phyloP scores from a whole-genome alignment of 768 basidiomycete species.

The Lactarius quietus region DNA sequence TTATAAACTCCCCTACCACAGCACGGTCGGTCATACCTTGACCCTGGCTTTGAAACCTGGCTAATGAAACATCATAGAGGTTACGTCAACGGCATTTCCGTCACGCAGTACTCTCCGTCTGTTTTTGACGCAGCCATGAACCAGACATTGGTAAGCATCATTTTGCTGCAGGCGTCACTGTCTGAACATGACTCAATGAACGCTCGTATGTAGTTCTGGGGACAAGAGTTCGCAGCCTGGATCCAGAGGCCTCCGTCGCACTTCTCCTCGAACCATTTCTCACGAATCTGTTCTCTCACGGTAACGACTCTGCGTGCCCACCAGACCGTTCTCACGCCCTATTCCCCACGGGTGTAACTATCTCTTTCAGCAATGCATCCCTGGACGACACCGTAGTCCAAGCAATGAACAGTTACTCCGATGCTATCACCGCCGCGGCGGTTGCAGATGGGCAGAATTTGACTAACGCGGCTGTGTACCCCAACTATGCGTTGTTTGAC shows the following conservation, averaged over 20 bases:
- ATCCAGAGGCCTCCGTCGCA: not conserved
- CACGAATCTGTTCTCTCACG: not conserved
- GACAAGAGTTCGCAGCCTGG: not conserved
- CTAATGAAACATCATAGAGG: not conserved
- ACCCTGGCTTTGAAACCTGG: too few relatives aligned
- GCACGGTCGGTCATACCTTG: not conserved
- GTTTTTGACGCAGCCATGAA: conserved; percentile 1
- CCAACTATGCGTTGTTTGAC: not conserved
- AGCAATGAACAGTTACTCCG: not conserved
- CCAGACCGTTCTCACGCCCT: not conserved
- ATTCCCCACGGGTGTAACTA: not conserved
- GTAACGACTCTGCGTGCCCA: not conserved
- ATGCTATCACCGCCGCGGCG: not conserved
- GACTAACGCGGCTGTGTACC: not conserved
- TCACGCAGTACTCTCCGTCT: not conserved
- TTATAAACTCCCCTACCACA: not conserved
- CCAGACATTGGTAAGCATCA: not conserved
- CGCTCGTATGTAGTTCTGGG: not conserved
- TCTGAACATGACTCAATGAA: not conserved
- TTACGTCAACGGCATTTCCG: not conserved
- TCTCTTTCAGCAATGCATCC: not conserved
- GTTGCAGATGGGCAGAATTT: not conserved
- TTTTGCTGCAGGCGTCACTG: not conserved
- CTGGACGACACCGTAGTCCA: not conserved
- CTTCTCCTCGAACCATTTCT: not conserved